Evolutionary conservation across 495 filamentous ascomycete genomes (phyloP).

Genomic region (Aspergillus sclerotioniger): DNA sequence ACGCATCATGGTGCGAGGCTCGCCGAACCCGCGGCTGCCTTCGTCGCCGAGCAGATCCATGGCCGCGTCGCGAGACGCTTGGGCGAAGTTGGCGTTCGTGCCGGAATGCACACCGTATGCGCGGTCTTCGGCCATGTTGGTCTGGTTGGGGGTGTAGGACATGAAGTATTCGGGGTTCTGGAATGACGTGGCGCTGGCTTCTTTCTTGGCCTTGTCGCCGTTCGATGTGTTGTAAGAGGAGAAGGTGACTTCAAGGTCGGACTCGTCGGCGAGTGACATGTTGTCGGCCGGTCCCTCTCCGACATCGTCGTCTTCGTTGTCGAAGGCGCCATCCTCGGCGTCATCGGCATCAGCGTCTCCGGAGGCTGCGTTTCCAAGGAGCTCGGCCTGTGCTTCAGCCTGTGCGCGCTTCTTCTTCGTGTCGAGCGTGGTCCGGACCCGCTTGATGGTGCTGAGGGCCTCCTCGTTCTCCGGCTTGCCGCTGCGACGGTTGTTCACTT

Average conservation of each 20-base stretch:
- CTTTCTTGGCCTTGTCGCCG: conserved; percentile 32
- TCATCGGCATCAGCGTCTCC: conserved; percentile 34
- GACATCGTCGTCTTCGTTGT: conserved; percentile 35
- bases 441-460: conserved; percentile 77
- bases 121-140: conserved; percentile 78
- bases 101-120: conserved; percentile 91
- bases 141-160: conserved; percentile 79
- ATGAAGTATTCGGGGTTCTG: conserved; percentile 91
- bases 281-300: conserved; percentile 45
- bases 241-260: conserved; percentile 81
- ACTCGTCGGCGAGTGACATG: conserved; percentile 66
- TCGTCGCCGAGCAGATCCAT: conserved; percentile 92
- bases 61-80: conserved; percentile 73
- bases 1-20: conserved; percentile 70
- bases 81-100: conserved; percentile 70
- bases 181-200: conserved; percentile 49
- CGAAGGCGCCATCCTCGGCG: conserved; percentile 8
- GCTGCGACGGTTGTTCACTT: conserved; percentile 72
- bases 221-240: conserved; percentile 51
- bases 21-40: conserved; percentile 69
- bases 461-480: conserved; percentile 54
- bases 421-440: conserved; percentile 55
- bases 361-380: conserved; percentile 26
- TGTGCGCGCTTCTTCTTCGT: conserved; percentile 39
- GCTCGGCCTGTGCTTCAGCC: conserved; percentile 29